Conservation (phyloP, 73 alveolate genomes). For the Paramecium pentaurelia region DNA sequence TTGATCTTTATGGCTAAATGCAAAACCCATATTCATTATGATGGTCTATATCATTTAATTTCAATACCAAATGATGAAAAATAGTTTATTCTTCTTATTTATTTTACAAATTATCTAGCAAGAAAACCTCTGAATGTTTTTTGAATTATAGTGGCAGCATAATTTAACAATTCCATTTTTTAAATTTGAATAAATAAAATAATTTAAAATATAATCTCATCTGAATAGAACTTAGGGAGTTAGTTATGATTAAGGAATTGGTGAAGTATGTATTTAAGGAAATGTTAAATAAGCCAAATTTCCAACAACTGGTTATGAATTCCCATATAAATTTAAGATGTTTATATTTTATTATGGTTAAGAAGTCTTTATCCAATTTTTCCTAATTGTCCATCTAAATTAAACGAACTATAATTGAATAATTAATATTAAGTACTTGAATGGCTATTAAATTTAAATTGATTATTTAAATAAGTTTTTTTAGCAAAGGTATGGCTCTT, state of each 20-base stretch:
- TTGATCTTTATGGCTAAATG: background rate
- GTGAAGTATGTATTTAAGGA: background rate
- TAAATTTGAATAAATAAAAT: background rate
- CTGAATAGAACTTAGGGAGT: conserved; percentile 21
- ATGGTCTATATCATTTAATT: background rate
- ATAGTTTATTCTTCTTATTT: background rate
- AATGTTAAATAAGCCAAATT: conserved; percentile 4
- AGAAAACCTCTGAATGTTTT: background rate
- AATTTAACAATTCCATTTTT: background rate
- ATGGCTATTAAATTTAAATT: background rate
- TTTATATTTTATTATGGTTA: background rate
- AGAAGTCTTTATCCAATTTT: background rate
- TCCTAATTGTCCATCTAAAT: background rate
- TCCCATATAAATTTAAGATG: conserved; percentile 4
- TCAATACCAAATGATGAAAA: background rate
- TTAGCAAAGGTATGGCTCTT: background rate
- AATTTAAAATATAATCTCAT: background rate
- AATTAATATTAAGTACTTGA: background rate
- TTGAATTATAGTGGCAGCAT: conserved; percentile 28
- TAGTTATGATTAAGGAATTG: background rate
- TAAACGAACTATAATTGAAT: background rate
- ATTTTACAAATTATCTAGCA: background rate
- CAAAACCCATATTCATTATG: conserved; percentile 37
- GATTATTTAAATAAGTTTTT: background rate
- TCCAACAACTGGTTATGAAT: background rate